phyloP scores from a whole-genome alignment of 1,139 yeast genomes.

The Suhomyces maxii region DNA sequence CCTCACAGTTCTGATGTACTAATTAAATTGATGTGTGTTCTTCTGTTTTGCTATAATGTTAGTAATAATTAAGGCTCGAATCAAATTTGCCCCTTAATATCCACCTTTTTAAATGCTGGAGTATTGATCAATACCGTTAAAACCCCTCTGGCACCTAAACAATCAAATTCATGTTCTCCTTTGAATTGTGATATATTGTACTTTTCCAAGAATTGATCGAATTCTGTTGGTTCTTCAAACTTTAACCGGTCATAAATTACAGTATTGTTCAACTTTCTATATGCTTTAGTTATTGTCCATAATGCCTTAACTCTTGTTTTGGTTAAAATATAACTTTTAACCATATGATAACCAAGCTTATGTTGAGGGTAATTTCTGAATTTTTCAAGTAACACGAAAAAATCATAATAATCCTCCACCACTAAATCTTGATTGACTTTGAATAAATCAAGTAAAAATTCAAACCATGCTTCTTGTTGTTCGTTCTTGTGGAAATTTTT shows the following conservation, averaged over 20 bases:
- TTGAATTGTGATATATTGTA: slow-evolving; percentile 39
- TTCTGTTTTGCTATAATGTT: not conserved
- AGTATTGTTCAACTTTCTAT: slow-evolving; percentile 52
- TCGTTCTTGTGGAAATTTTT: slow-evolving; percentile 4
- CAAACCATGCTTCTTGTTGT: slow-evolving; percentile 13
- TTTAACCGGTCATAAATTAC: slow-evolving; percentile 51
- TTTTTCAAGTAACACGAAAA: slow-evolving; percentile 36
- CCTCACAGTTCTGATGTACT: too few relatives aligned
- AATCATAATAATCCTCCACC: slow-evolving; percentile 51
- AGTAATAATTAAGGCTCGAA: not conserved
- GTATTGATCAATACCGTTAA: slow-evolving; percentile 44
- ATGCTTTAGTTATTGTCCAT: slow-evolving; percentile 57
- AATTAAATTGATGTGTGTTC: too few relatives aligned
- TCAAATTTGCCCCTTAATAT: slow-evolving; percentile 84
- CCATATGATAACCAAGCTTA: slow-evolving; percentile 27
- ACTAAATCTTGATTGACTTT: slow-evolving; percentile 14
- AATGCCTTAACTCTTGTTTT: slow-evolving; percentile 65
- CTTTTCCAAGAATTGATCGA: slow-evolving; percentile 39
- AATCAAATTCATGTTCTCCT: slow-evolving; percentile 36
- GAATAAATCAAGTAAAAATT: slow-evolving; percentile 12
- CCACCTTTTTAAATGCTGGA: slow-evolving; percentile 62
- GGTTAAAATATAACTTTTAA: slow-evolving; percentile 43
- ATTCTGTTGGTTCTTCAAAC: slow-evolving; percentile 33
- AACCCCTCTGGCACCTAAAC: slow-evolving; percentile 46
- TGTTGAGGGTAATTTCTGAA: slow-evolving; percentile 19